phyloP scores from a whole-genome alignment of 176 grass and related monocot genomes.

The Eleusine indica region DNA sequence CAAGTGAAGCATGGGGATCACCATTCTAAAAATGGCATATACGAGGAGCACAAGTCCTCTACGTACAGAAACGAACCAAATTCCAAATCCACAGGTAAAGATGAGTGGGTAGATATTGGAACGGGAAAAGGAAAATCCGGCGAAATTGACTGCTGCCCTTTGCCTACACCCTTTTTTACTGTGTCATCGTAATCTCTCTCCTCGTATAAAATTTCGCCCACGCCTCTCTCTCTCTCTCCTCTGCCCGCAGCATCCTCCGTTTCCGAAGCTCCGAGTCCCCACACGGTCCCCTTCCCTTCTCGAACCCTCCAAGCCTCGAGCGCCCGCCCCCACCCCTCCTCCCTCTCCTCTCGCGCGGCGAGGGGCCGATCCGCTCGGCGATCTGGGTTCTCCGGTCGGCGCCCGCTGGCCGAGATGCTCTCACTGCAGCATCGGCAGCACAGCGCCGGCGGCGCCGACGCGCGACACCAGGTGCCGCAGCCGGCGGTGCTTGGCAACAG shows the following conservation, averaged over 20 bases:
- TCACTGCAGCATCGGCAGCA: slow-evolving; percentile 43
- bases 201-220: slow-evolving; percentile 3
- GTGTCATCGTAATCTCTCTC: slow-evolving; percentile 14
- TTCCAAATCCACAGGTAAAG: background rate
- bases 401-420: slow-evolving; percentile 42
- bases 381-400: slow-evolving; percentile 29
- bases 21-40: background rate
- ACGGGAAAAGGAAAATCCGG: background rate
- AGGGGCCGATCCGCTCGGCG: slow-evolving; percentile 21
- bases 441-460: slow-evolving; percentile 14
- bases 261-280: slow-evolving; percentile 31
- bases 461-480: slow-evolving; percentile 42
- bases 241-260: slow-evolving; percentile 17
- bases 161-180: background rate
- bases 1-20: background rate
- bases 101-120: too few species aligned
- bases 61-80: background rate
- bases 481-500: slow-evolving; percentile 23
- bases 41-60: background rate
- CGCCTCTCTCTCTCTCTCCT: background rate
- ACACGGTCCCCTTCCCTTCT: background rate
- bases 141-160: background rate
- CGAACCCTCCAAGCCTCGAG: slow-evolving; percentile 27
- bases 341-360: background rate
- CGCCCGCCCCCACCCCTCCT: background rate